Evolutionary conservation across 2,329 filamentous ascomycete species (phyloP).

Genomic region (Colletotrichum aenigma): DNA sequence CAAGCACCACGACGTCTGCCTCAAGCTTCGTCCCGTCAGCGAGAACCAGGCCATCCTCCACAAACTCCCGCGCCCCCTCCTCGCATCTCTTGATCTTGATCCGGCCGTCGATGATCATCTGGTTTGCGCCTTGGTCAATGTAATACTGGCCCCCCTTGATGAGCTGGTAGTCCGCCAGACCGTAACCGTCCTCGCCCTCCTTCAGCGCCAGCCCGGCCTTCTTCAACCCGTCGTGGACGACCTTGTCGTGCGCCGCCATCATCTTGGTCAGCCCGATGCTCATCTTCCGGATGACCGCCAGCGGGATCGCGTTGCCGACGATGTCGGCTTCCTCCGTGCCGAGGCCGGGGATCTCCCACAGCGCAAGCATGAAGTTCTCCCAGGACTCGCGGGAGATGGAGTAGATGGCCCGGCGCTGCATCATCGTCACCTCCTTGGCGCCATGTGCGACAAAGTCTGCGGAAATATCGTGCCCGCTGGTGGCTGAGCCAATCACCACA

Average conservation of each 20-base stretch:
- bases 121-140: slow-evolving; percentile 42
- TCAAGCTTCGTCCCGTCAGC: slow-evolving; percentile 38
- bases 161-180: slow-evolving; percentile 40
- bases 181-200: slow-evolving; percentile 36
- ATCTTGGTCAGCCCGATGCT: slow-evolving; percentile 43
- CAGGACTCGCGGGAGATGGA: slow-evolving; percentile 46
- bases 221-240: slow-evolving; percentile 46
- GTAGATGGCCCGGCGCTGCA: slow-evolving; percentile 56
- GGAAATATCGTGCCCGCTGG: slow-evolving; percentile 54
- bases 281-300: slow-evolving; percentile 49
- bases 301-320: slow-evolving; percentile 47
- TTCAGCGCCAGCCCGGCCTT: slow-evolving; percentile 48
- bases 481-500: slow-evolving; percentile 52
- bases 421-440: slow-evolving; percentile 51
- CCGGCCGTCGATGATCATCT: slow-evolving; percentile 44
- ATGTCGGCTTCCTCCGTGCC: slow-evolving; percentile 56
- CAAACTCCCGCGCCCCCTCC: slow-evolving; percentile 36
- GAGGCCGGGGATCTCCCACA: slow-evolving; percentile 36
- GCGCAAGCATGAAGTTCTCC: slow-evolving; percentile 45
- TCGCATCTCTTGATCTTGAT: slow-evolving; percentile 37
- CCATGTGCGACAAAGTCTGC: slow-evolving; percentile 54
- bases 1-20: slow-evolving; percentile 45
- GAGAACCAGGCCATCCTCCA: slow-evolving; percentile 24
- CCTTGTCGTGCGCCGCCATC: slow-evolving; percentile 44
- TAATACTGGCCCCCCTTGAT: slow-evolving; percentile 44